phyloP scores from a whole-genome alignment of 2,329 filamentous ascomycete species.

The Colletotrichum sp. region DNA sequence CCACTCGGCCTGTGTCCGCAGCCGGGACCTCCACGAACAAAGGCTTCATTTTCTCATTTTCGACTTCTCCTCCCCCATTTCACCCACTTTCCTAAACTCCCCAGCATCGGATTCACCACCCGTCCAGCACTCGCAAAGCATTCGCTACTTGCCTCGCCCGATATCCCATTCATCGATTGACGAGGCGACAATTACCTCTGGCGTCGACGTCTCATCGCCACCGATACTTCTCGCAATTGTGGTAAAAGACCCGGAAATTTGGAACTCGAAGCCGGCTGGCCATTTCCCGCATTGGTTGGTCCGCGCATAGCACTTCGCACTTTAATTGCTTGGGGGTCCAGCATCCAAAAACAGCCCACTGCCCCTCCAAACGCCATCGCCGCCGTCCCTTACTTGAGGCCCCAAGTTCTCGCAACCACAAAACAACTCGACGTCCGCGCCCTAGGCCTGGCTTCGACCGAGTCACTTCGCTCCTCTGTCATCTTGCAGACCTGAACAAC shows the following conservation, averaged over 20 bases:
- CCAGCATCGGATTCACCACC: neutral
- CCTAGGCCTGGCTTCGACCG: neutral
- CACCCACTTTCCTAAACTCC: slow-evolving; percentile 18
- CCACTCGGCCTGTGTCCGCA: slow-evolving; percentile 17
- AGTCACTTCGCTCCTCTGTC: neutral
- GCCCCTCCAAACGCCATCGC: slow-evolving; percentile 13
- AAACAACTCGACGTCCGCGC: slow-evolving; percentile 15
- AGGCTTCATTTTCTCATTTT: slow-evolving; percentile 21
- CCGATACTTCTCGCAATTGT: neutral
- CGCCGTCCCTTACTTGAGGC: neutral
- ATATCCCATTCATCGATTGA: neutral
- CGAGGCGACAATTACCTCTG: neutral
- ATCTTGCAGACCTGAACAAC: neutral
- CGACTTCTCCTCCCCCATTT: slow-evolving; percentile 19
- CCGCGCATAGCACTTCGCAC: neutral
- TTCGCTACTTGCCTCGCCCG: neutral
- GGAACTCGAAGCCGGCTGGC: neutral
- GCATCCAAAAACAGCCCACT: slow-evolving; percentile 4
- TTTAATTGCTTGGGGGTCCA: neutral
- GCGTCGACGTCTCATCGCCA: neutral
- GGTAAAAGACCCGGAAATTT: neutral
- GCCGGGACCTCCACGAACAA: slow-evolving; percentile 13
- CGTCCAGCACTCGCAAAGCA: neutral
- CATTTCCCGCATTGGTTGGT: slow-evolving; percentile 1
- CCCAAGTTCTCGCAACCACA: slow-evolving; percentile 6